These are phyloP conservation scores for Strigomonas culicis DNA, from an alignment of 208 protist genomes.

Conservation along the genomic window DNA sequence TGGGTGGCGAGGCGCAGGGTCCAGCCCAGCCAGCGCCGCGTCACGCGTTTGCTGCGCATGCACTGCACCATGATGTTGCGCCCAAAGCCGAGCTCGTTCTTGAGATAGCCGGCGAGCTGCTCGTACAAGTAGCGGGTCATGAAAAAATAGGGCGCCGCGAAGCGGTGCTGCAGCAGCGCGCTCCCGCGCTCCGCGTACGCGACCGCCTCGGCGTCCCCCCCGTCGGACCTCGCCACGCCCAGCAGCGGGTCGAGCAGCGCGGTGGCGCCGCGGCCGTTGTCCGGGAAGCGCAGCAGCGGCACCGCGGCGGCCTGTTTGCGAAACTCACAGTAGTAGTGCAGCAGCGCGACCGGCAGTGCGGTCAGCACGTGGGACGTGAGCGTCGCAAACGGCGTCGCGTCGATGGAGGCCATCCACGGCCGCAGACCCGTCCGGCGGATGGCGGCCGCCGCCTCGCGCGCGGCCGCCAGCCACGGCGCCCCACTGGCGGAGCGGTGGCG, in stretches of 20 bases:
- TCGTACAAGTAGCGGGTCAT: constrained; percentile 36
- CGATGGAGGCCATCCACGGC: constrained; percentile 17
- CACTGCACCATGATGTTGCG: constrained; percentile 62
- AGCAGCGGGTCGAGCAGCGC: constrained; percentile 5
- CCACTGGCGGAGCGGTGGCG: constrained; percentile 4
- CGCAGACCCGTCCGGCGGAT: constrained; percentile 3
- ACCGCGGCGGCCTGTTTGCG: constrained; percentile 59
- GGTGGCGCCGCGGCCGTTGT: constrained; percentile 13
- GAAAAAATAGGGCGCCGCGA: constrained; percentile 24
- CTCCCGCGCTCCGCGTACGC: background rate
- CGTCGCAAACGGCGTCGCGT: constrained; percentile 35
- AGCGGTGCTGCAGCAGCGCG: background rate
- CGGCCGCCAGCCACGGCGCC: background rate
- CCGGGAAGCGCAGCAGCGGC: constrained; percentile 47
- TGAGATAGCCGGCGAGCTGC: constrained; percentile 38
- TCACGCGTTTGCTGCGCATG: constrained; percentile 58
- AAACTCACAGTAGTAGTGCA: constrained; percentile 64
- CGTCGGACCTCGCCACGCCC: background rate
- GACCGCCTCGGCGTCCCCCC: too few species aligned
- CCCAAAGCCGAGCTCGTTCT: constrained; percentile 56
- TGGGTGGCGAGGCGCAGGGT: constrained; percentile 48
- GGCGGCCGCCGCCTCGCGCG: background rate
- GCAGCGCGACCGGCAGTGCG: constrained; percentile 42
- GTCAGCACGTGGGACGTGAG: constrained; percentile 61
- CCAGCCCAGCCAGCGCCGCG: constrained; percentile 51